Base-by-base conservation (phyloP, 257 asterid genomes). In the Fraxinus pennsylvanica region DNA sequence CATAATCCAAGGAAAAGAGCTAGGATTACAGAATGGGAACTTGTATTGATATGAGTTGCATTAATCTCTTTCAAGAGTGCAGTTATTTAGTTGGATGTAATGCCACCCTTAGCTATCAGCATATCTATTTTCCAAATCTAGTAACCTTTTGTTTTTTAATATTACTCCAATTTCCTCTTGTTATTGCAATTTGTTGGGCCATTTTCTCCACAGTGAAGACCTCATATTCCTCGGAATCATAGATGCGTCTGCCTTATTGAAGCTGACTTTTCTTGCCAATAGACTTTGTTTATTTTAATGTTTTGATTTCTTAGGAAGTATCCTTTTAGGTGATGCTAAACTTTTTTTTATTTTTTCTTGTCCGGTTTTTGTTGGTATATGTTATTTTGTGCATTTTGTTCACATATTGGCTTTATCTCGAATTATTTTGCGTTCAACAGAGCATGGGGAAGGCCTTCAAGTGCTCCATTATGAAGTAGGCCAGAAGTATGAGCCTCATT, bases 371-470 rank as follows among this genome's bases (percentile, higher is more conserved):
- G 3, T 61, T 61, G 33, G 17, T 61, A 61, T 54, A 54, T 54
- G 2, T 54, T 22, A 9, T 22, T 32, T 71, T 65, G 19, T 74
- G 43, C 33, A 4, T 61, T n/a, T 43, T 74, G 19, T 72, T 59
- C 74, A 39, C 33, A 69, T 74, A 45, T 76, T 80, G 72, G 29
- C 52, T 75, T 77, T 57, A 73, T 13, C 41, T 68, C 73, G 38
- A 63, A 82, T 79, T 35, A 77, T 36, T 77, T 70, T 79, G 69
- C 67, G 52, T 80, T 82, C 22, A 54, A 75, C 92, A 96, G 99
- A 96, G 78, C 90, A 96, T 36, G 99, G 99, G 4, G 97, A 96
- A 84, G 97, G 98, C 79, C 98, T 96, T 66, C 99, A 93, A 85
- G 25, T 93, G 81, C 96, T 96, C 82, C 99, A 96, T 82, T 96